These are phyloP conservation scores for Phytophthora sojae DNA, from an alignment of 352 stramenopile genomes.

Conservation along the genomic window DNA sequence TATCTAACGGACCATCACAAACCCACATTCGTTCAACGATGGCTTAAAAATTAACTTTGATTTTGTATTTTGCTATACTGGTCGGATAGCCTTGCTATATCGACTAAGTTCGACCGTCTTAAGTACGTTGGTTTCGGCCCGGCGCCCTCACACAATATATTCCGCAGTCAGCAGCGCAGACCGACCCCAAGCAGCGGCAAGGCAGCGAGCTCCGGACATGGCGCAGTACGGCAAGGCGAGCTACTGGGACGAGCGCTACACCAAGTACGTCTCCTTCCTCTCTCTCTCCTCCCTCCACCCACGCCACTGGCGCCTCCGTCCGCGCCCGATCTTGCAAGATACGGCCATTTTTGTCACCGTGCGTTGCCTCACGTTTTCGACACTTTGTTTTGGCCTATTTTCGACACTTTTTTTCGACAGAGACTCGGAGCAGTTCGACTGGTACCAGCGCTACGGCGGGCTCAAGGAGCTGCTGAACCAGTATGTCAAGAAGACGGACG, in stretches of 20 bases:
- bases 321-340: background rate
- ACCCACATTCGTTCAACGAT: background rate
- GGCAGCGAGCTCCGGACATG: constrained; percentile 44
- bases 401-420: constrained; percentile 37
- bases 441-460: constrained; percentile 94
- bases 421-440: constrained; percentile 95
- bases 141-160: background rate
- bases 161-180: background rate
- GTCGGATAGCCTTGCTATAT: background rate
- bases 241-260: constrained; percentile 96
- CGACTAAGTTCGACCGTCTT: background rate
- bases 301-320: background rate
- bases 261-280: constrained; percentile 69
- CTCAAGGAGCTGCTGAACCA: constrained; percentile 91
- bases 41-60: background rate
- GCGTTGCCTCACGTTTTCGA: background rate
- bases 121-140: constrained; percentile 1
- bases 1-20: background rate
- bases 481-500: constrained; percentile 95
- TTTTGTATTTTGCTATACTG: background rate
- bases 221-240: constrained; percentile 93
- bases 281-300: background rate
- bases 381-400: background rate
- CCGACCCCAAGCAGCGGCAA: background rate
- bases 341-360: background rate